Evolutionary conservation across 1,139 yeast species (phyloP).

Genomic region (Saccharomyces hybrid): DNA sequence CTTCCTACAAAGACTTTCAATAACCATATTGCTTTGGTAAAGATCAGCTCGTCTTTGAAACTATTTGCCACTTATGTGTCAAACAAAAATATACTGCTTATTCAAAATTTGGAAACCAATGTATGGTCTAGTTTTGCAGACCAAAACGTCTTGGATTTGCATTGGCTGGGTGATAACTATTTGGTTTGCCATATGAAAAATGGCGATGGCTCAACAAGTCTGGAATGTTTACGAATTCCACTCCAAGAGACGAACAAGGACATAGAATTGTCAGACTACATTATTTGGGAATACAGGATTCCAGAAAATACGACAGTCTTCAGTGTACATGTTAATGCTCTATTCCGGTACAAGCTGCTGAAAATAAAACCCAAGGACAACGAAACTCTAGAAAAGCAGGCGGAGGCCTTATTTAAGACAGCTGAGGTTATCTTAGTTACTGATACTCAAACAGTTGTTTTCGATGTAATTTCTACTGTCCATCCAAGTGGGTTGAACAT

Average conservation of each 20-base stretch:
- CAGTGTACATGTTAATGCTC: conserved; percentile 22
- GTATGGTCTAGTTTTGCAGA: conserved; percentile 26
- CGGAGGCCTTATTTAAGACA: conserved; percentile 23
- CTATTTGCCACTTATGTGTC: conserved; percentile 25
- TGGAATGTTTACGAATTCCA: conserved; percentile 26
- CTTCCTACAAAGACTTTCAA: conserved; percentile 30
- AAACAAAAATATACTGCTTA: conserved; percentile 26
- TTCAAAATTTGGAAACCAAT: conserved; percentile 25
- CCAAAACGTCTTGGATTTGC: conserved; percentile 21
- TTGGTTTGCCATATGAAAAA: conserved; percentile 23
- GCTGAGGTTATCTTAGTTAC: conserved; percentile 24
- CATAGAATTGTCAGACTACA: conserved; percentile 16
- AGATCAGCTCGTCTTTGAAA: conserved; percentile 21
- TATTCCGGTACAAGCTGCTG: conserved; percentile 19
- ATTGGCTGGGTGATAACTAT: conserved; percentile 30
- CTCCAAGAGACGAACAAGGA: conserved; percentile 14
- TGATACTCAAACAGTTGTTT: conserved; percentile 12
- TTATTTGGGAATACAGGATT: conserved; percentile 25
- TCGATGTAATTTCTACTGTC: conserved; percentile 25
- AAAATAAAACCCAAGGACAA: conserved; percentile 20
- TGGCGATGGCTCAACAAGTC: conserved; percentile 16
- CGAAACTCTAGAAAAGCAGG: conserved; percentile 8
- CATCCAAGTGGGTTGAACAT: conserved; percentile 22
- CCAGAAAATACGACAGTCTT: conserved; percentile 12
- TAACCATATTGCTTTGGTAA: conserved; percentile 21